Base-by-base conservation (phyloP, 257 asterid genomes). In the Perilla frutescens region DNA sequence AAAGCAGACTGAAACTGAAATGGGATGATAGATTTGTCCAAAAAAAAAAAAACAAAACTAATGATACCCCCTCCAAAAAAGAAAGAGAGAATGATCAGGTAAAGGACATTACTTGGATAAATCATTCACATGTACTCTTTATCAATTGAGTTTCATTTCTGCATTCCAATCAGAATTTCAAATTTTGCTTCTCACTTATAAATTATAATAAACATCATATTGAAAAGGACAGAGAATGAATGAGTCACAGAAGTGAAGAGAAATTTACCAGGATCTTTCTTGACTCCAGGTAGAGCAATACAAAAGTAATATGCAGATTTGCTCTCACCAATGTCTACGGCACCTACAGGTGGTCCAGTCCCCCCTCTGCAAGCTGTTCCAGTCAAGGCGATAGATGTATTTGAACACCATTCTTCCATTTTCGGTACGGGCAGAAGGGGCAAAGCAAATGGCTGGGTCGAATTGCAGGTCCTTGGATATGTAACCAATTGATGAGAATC, bases 211-310 rank as follows among this genome's bases (percentile, higher is more conserved):
- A 32, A 26, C 34, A 15, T 53, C 29, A 15, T 29, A 76, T 29
- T 3, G 29, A 37, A 67, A 15, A 43, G 41, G 34, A 49, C 51
- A 66, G 0, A 20, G 12, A 51, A 54, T 20, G 54, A 49, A 9
- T 5, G 63, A 62, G 56, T 8, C 15, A 14, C n/a, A n/a, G 39
- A 37, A 36, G 43, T 11, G 13, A 50, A 51, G 39, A 44, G 66
- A 63, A 56, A 74, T 53, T 77, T 79, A 93, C 98, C 96, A 36
- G 91, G 93, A 76, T 90, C 97, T 71, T 86, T 88, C 86, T 83
- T 90, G 73, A 90, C 97, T 77, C 98, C 98, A 64, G 98, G 98
- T 74, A 91, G 78, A 85, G 98, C 88, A 54, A 90, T 72, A 77
- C 96, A 89, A 65, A 93, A 93, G 70, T 88, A 90, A 77, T 89